phyloP scores from a whole-genome alignment of 2,329 filamentous ascomycete genomes.

The Diaporthe sp. region DNA sequence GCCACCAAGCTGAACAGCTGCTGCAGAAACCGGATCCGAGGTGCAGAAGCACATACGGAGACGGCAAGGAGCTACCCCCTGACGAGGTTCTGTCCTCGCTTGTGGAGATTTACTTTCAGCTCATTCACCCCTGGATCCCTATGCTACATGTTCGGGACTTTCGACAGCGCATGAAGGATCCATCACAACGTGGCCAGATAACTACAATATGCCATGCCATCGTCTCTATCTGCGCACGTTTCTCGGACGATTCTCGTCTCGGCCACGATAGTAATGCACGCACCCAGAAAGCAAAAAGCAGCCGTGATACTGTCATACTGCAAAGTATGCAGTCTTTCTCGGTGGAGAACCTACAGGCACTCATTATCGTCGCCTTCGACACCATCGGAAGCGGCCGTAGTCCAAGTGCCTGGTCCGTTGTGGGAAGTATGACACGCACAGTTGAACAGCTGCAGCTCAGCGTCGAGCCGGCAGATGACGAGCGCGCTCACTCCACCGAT shows the following conservation, averaged over 20 bases:
- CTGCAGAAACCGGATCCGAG: not conserved
- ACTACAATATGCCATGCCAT: constrained; percentile 54
- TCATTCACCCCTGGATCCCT: constrained; percentile 55
- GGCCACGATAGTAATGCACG: constrained; percentile 42
- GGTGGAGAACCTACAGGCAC: constrained; percentile 50
- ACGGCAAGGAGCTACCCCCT: constrained; percentile 40
- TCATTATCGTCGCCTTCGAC: constrained; percentile 53
- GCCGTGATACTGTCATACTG: constrained; percentile 48
- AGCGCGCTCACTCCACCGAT: constrained; percentile 44
- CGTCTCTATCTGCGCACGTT: constrained; percentile 45
- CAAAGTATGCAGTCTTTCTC: constrained; percentile 52
- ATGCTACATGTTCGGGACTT: constrained; percentile 50
- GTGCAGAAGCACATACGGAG: not conserved
- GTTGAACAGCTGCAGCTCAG: constrained; percentile 54
- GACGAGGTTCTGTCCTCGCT: constrained; percentile 50
- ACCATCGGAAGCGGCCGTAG: constrained; percentile 52
- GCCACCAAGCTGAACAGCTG: not conserved
- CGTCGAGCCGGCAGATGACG: constrained; percentile 43
- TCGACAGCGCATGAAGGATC: constrained; percentile 41
- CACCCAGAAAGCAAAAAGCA: constrained; percentile 42
- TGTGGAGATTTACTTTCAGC: constrained; percentile 51
- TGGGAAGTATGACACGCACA: constrained; percentile 53
- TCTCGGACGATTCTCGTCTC: constrained; percentile 46
- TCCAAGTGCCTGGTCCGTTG: constrained; percentile 52
- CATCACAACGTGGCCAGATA: constrained; percentile 41